Evolutionary conservation across 2,329 filamentous ascomycete species (phyloP).

Genomic region (Neonectria coccinea): DNA sequence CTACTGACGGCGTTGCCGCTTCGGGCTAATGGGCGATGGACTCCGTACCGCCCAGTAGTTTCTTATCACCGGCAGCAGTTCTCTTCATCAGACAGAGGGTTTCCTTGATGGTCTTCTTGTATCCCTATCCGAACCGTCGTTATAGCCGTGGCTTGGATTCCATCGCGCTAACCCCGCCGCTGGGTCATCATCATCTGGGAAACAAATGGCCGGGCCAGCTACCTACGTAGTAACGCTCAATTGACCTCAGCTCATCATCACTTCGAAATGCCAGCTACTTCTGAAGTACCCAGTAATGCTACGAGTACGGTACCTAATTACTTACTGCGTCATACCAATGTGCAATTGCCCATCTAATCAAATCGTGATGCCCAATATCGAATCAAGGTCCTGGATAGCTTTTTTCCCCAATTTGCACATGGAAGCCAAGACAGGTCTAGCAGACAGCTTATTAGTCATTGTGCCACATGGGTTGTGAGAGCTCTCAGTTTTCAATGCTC

Average conservation of each 20-base stretch:
- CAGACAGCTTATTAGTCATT: constrained; percentile 1
- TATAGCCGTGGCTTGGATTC: background rate
- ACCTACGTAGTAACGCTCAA: background rate
- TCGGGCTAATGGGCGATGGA: constrained; percentile 32
- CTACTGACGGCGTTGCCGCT: constrained; percentile 30
- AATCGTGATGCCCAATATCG: background rate
- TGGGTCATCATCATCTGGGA: constrained; percentile 1
- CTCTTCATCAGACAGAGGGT: background rate
- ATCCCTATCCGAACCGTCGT: constrained; percentile 4
- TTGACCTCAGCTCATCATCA: background rate
- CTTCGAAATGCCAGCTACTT: background rate
- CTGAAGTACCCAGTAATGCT: background rate
- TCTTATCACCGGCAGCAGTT: constrained; percentile 3
- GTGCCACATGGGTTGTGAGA: background rate
- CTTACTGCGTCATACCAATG: background rate
- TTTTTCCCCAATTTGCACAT: background rate
- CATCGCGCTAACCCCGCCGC: constrained; percentile 12
- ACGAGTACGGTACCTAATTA: background rate
- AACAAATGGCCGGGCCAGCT: background rate
- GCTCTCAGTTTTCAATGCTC: background rate
- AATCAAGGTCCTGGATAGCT: background rate
- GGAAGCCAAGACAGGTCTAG: background rate
- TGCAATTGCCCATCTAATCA: background rate
- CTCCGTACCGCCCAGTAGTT: constrained; percentile 6
- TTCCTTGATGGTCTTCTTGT: background rate